These are phyloP conservation scores for Trichoderma arundinaceum DNA, from an alignment of 2,329 filamentous ascomycete species.

Conservation along the genomic window DNA sequence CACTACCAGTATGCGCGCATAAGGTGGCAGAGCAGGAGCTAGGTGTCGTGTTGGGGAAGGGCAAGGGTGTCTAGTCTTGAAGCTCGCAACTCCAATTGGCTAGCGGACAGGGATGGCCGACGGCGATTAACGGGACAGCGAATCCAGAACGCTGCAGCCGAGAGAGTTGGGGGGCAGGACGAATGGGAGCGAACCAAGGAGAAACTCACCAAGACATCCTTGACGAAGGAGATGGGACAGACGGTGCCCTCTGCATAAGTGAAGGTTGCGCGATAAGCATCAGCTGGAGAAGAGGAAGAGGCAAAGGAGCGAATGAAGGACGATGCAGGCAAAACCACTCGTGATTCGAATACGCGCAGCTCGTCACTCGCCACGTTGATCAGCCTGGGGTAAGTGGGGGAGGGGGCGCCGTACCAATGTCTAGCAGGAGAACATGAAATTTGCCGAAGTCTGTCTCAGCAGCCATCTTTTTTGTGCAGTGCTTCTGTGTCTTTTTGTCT, in stretches of 20 bases:
- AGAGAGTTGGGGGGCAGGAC: conserved; percentile 33
- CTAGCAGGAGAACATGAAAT: conserved; percentile 45
- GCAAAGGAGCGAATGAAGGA: not conserved
- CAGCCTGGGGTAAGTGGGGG: conserved; percentile 27
- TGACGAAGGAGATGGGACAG: conserved; percentile 83
- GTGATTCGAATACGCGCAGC: conserved; percentile 19
- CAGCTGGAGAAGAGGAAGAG: conserved; percentile 17
- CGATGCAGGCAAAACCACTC: conserved; percentile 1
- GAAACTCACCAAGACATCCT: conserved; percentile 75
- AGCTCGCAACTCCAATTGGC: conserved; percentile 29
- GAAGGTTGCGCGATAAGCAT: conserved; percentile 31
- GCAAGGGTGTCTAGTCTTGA: conserved; percentile 29
- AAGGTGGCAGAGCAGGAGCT: conserved; percentile 27
- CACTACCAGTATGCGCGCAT: conserved; percentile 26
- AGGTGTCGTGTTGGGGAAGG: conserved; percentile 28
- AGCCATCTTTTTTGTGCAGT: conserved; percentile 15
- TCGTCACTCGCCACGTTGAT: conserved; percentile 20
- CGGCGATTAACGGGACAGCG: conserved; percentile 30
- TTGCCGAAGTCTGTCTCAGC: conserved; percentile 39
- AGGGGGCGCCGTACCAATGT: conserved; percentile 44
- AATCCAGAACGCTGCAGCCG: conserved; percentile 28
- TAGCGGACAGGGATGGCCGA: conserved; percentile 32
- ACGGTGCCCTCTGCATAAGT: conserved; percentile 72
- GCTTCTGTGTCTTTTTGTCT: not conserved
- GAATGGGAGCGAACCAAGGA: conserved; percentile 32